phyloP scores from a whole-genome alignment of 2,329 filamentous ascomycete genomes.

The Aspergillus sp. region DNA sequence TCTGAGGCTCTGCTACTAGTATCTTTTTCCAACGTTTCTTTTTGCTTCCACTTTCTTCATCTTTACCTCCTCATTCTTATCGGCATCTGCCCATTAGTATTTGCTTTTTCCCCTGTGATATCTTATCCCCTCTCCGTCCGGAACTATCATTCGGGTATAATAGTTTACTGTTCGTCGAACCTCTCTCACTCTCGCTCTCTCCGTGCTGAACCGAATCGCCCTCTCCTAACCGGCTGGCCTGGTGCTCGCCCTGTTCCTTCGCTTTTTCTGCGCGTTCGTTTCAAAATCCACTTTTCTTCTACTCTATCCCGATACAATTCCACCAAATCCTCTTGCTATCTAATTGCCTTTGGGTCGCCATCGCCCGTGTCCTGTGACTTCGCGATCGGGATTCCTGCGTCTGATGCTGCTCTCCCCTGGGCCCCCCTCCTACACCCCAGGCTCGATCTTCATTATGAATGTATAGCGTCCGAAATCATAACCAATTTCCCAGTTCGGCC shows the following conservation, averaged over 20 bases:
- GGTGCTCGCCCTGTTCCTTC: constrained; percentile 8
- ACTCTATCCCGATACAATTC: neutral
- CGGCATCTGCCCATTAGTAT: neutral
- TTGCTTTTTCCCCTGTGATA: neutral
- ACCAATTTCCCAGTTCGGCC: neutral
- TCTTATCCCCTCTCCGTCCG: neutral
- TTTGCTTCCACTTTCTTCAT: neutral
- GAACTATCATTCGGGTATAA: neutral
- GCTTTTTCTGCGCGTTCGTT: neutral
- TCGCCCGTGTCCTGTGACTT: neutral
- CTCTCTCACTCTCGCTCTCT: neutral
- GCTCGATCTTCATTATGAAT: constrained; percentile 11
- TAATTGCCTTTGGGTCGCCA: neutral
- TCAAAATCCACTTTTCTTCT: neutral
- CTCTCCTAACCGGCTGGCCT: neutral
- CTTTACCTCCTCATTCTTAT: neutral
- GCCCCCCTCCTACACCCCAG: neutral
- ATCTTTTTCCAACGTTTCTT: neutral
- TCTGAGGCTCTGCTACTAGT: neutral
- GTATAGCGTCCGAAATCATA: constrained; percentile 4
- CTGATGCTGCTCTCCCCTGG: constrained; percentile 8
- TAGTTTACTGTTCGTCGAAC: neutral
- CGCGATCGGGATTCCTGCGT: neutral
- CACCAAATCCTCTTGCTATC: neutral
- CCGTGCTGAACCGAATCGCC: neutral